A percentile compares a stretch with the other conserved stretches of the same genome.
Conservation (phyloP, 2,329 filamentous ascomycete genomes). For the Penicillium sp. region DNA sequence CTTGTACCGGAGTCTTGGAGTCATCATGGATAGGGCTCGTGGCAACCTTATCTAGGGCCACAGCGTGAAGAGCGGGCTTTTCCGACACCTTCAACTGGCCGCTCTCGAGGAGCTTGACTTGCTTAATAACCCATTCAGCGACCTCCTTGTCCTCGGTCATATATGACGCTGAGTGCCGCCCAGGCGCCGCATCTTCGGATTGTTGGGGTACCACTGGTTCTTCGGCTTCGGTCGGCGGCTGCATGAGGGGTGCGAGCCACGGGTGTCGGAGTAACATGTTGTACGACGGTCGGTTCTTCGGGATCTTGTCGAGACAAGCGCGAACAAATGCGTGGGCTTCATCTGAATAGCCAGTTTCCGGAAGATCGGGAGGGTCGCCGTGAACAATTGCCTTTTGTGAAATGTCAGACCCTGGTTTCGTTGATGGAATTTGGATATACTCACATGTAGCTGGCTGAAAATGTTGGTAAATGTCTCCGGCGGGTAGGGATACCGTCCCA, state of each 20-base stretch:
- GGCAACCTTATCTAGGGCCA: constrained; percentile 68
- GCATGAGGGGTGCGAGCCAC: constrained; percentile 73
- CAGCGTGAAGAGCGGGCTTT: constrained; percentile 82
- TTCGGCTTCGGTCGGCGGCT: constrained; percentile 69
- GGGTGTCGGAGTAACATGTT: constrained; percentile 81
- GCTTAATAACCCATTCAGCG: constrained; percentile 73
- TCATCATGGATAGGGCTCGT: constrained; percentile 37
- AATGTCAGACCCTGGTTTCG: constrained; percentile 8
- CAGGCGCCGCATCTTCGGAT: constrained; percentile 26
- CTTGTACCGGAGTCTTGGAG: constrained; percentile 1
- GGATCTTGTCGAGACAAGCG: constrained; percentile 86
- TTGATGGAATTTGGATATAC: constrained; percentile 38
- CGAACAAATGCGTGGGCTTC: constrained; percentile 80
- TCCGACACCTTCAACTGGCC: constrained; percentile 53
- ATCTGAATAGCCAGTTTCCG: constrained; percentile 70
- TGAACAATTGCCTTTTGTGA: constrained; percentile 82
- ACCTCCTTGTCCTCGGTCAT: constrained; percentile 72
- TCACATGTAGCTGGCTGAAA: constrained; percentile 92
- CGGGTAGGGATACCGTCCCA: constrained; percentile 92
- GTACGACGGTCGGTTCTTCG: constrained; percentile 89
- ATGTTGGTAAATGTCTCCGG: constrained; percentile 98
- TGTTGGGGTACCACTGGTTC: constrained; percentile 36
- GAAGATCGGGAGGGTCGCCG: constrained; percentile 87
- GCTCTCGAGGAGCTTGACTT: constrained; percentile 62
- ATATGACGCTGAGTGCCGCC: constrained; percentile 32